Evolutionary conservation across 2,329 filamentous ascomycete species (phyloP), one percentile per base, ranked within the genome.

Genomic region (Kalaharituber pfeilii): DNA sequence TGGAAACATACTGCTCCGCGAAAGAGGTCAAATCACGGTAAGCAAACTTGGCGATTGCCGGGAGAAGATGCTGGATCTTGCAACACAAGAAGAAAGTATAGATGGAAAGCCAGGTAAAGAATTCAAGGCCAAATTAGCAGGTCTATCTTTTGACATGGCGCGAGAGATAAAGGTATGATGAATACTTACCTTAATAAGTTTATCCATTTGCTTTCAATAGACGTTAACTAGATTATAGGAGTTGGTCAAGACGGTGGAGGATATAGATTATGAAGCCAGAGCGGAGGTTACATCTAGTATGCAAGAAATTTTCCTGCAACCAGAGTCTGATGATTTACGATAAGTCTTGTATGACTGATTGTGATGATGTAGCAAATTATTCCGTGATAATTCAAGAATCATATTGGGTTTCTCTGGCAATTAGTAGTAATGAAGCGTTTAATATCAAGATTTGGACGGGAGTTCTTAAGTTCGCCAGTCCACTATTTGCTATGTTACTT

Each of bases 111-210:
- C 72, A 15, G 71, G 72, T 39, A 70, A 76, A 49, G 72, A 73
- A 64, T 81, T 82, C 72, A 81, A 76, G 53, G 80, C 82, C 66
- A 80, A 78, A 26, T 70, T 94, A 51, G 85, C 85, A 9, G 85
- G 85, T 1, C 80, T 91, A 61, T 85, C 85, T n/a, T 93, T 93
- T 68, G 83, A 86, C 68, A 82, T 89, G 65, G 86, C 84, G 5
- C 75, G 83, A 56, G 83, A 87, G 68, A 84, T 82, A 51, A 91
- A 89, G 71, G 85, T 60, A 33, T 42, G 54, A 52, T 54, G n/a
- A 25, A 33, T 50, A 25, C n/a, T 25, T 20, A 9, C 22, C 25
- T 28, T 18, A 15, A 24, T n/a, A 26, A 30, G 2, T 51, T 30
- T 3, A 45, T 15, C 2, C 36, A 6, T 15, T 13, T 22, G 15